Base-by-base conservation (phyloP, 345 rosid genomes). In the Camelina neglecta region DNA sequence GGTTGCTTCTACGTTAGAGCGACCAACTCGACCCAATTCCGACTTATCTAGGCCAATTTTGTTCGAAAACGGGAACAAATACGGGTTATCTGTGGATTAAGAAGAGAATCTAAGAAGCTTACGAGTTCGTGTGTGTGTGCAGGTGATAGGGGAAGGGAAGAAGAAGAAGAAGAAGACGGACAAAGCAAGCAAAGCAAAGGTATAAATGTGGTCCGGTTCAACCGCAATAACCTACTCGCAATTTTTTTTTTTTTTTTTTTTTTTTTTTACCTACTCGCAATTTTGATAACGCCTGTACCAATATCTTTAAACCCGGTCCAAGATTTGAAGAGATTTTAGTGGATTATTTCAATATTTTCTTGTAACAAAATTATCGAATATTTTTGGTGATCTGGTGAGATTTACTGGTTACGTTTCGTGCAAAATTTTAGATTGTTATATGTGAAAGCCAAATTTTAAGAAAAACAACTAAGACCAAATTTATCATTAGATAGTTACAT, bases 1-100 rank as follows among this genome's bases (percentile, higher is more conserved):
- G 65, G 72, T n/a, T 74, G 56, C 12, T 12, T 1, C 3, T 45
- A 13, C 31, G 41, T 51, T 23, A n/a, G 11, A 5, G n/a, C 3
- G 11, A 35, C 53, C 9, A 62, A 23, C 33, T 62, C 26, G 31
- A 54, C 55, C 55, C 77, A 39, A 41, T 62, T 44, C 23, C 2
- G 3, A 44, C 12, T 41, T 15, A 24, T 44, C 2, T 33, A 66
- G 38, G 56, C 9, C 33, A 16, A 69, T 2, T 23, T 72, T 72
- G 0, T 24, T 8, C 3, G 41, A 16, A 23, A 7, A 61, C 8
- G 31, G n/a, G 23, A 29, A 31, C 33, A 12, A 54, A 18, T 2
- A 13, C 21, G 9, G 51, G 16, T 48, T 48, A 48, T 48, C 20
- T 6, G 51, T 48, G 51, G 51, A 7, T 4, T n/a, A 48, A 38